Evolutionary conservation across 192 early-diverging fungal species (phyloP), one percentile per base, ranked within the genome.

Genomic region (Thamnidium elegans): DNA sequence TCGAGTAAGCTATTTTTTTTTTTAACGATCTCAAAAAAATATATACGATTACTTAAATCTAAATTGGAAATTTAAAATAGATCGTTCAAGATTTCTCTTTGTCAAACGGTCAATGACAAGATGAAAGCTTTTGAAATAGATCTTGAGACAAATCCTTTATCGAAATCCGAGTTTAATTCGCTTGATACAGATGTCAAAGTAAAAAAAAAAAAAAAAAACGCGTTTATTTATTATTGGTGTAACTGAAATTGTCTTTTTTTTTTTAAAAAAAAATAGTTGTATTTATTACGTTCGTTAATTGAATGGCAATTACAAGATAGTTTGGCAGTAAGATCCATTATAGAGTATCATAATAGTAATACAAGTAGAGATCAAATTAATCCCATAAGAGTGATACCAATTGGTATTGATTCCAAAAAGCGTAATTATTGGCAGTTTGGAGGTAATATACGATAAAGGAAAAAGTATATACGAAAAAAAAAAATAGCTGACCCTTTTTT

Each of bases 371-470:
- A 55, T 5, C 55, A 73, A 47, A 39, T 6, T 14, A 73, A 68
- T 44, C 71, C 71, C 34, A 15, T 68, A 10, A 55, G 42, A 9
- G 19, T 43, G 2, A 51, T 21, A 8, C 71, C 71, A 0, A 31
- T 68, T 14, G 71, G 71, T 3, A 36, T 53, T 7, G 71, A 73
- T 34, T 58, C 47, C 14, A 56, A 73, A 52, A 73, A 68, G 13
- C 60, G 66, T 9, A 51, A 55, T 26, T 73, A 73, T 44, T 73
- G 62, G 66, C 71, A 68, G 44, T 73, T 73, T 73, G 71, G 66
- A 15, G 68, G 67, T 68, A 62, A 4, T 58, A 3, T 23, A 19
- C 19, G n/a, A 13, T 19, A 15, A 39, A 6, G 19, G 17, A 54
- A 3, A 32, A 15, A 4, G 1, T 5, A 3, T 54, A n/a, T n/a